Evolutionary conservation across 164 flowering plant species (phyloP).

Genomic region (Saururus chinensis): DNA sequence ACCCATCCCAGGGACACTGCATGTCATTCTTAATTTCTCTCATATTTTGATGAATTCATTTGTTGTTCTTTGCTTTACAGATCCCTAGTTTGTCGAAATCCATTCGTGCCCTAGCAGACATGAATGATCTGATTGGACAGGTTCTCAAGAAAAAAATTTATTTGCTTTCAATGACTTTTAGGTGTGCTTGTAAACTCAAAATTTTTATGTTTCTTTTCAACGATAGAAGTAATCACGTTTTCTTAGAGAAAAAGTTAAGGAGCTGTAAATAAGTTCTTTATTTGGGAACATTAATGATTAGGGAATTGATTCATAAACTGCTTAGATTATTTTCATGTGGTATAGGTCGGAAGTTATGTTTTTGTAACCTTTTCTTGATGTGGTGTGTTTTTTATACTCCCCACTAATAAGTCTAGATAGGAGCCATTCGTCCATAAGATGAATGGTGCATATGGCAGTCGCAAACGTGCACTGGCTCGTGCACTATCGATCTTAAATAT

Average conservation of each 20-base stretch:
- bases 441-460: too few relatives aligned
- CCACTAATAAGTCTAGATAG: too few relatives aligned
- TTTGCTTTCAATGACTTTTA: neutral
- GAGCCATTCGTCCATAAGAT: too few relatives aligned
- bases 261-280: neutral
- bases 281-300: neutral
- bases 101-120: constrained; percentile 80
- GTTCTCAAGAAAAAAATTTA: constrained; percentile 38
- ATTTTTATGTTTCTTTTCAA: too few relatives aligned
- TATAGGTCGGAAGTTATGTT: too few relatives aligned
- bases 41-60: neutral
- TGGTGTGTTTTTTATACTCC: too few relatives aligned
- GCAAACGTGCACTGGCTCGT: too few relatives aligned
- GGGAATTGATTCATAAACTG: neutral
- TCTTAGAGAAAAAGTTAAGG: neutral
- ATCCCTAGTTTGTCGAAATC: constrained; percentile 70
- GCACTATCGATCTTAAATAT: too few relatives aligned
- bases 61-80: constrained; percentile 23
- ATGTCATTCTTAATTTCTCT: too few relatives aligned
- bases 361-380: too few relatives aligned
- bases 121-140: constrained; percentile 90
- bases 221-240: neutral
- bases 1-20: too few relatives aligned
- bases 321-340: too few relatives aligned
- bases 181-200: neutral